Conservation (phyloP, 495 filamentous ascomycete species). For the Trichoderma orchidacearum region DNA sequence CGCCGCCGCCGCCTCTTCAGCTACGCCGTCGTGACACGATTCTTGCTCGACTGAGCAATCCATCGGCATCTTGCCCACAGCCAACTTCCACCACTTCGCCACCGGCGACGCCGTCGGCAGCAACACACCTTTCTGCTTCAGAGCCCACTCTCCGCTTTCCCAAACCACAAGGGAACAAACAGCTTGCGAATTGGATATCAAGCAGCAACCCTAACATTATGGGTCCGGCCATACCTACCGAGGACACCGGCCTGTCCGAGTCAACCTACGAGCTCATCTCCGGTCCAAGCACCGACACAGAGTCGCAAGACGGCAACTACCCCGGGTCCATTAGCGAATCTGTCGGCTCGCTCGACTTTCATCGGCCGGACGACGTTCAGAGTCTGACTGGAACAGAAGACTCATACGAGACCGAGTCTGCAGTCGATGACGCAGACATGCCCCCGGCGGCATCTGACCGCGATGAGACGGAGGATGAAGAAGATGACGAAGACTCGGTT, state of each 20-base stretch:
- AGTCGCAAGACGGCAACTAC: slow-evolving; percentile 29
- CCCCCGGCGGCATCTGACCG: slow-evolving; percentile 11
- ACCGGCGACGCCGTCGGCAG: background rate
- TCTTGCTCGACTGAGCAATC: background rate
- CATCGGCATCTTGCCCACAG: background rate
- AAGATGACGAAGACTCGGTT: slow-evolving; percentile 12
- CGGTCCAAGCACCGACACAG: slow-evolving; percentile 20
- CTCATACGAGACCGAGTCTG: slow-evolving; percentile 21
- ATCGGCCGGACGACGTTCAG: slow-evolving; percentile 36
- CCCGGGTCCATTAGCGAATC: slow-evolving; percentile 34
- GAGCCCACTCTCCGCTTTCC: slow-evolving; percentile 34
- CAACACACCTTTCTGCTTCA: slow-evolving; percentile 14
- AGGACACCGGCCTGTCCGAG: slow-evolving; percentile 34
- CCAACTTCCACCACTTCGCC: background rate
- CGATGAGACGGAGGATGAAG: slow-evolving; percentile 21
- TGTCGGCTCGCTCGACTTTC: slow-evolving; percentile 33
- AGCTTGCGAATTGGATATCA: slow-evolving; percentile 37
- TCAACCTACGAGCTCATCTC: slow-evolving; percentile 43
- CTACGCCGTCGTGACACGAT: background rate
- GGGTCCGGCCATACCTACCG: slow-evolving; percentile 25
- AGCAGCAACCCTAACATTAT: slow-evolving; percentile 34
- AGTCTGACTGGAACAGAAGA: slow-evolving; percentile 38
- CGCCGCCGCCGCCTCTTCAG: background rate
- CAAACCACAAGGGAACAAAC: slow-evolving; percentile 28
- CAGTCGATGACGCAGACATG: slow-evolving; percentile 10